phyloP scores from a whole-genome alignment of 2,329 filamentous ascomycete species.

The Aureobasidium pullulans region DNA sequence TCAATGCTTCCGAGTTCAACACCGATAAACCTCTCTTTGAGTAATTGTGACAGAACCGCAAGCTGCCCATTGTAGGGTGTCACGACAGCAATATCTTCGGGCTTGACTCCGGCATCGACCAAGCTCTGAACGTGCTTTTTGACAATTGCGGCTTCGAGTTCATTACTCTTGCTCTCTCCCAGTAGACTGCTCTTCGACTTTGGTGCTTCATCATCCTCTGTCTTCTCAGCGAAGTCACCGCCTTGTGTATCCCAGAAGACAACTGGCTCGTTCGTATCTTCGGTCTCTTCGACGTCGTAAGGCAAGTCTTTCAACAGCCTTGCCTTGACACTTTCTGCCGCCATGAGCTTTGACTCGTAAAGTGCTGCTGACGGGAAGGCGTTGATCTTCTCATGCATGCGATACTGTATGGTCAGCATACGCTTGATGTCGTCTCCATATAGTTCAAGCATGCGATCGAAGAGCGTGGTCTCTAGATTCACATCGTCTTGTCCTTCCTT shows the following conservation, averaged over 20 bases:
- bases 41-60: constrained; percentile 62
- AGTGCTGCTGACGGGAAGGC: constrained; percentile 82
- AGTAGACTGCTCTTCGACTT: constrained; percentile 62
- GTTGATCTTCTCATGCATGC: constrained; percentile 97
- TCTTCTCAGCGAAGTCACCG: constrained; percentile 78
- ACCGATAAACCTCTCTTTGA: constrained; percentile 75
- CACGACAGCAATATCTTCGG: constrained; percentile 84
- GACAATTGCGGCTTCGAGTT: constrained; percentile 79
- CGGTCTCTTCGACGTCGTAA: constrained; percentile 69
- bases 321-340: constrained; percentile 68
- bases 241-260: constrained; percentile 97
- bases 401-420: constrained; percentile 95
- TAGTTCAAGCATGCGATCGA: constrained; percentile 75
- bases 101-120: constrained; percentile 68
- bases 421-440: constrained; percentile 80
- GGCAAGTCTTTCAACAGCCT: constrained; percentile 70
- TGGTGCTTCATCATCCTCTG: constrained; percentile 61
- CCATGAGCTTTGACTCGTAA: constrained; percentile 74
- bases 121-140: constrained; percentile 67
- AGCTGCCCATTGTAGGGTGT: constrained; percentile 96
- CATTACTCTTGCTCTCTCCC: constrained; percentile 82
- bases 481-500: constrained; percentile 27
- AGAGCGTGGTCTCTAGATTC: constrained; percentile 77
- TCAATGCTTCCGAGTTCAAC: constrained; percentile 96
- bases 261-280: constrained; percentile 80